Percentiles rank a stretch among this genome's conserved stretches.
Evolutionary conservation across 2,329 filamentous ascomycete genomes (phyloP).

Genomic region (Xylaria sp.): DNA sequence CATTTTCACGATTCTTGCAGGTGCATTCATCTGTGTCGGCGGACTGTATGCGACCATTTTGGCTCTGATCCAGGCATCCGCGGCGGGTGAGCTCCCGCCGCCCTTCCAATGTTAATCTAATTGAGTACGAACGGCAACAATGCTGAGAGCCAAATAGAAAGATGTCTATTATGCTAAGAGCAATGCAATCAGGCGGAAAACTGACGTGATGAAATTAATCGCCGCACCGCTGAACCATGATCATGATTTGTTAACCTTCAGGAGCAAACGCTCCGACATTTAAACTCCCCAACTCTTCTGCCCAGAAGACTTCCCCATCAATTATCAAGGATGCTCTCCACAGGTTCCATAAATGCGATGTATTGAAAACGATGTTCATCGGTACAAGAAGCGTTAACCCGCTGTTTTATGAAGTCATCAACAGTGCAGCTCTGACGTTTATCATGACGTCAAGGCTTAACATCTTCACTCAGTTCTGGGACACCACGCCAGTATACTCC

Average conservation of each 20-base stretch:
- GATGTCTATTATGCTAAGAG: background rate
- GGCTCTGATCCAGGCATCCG: slow-evolving; percentile 42
- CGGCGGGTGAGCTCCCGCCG: slow-evolving; percentile 42
- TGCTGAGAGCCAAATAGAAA: background rate
- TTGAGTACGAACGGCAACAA: background rate
- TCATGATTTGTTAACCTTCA: background rate
- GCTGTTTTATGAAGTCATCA: slow-evolving; percentile 43
- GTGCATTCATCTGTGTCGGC: slow-evolving; percentile 61
- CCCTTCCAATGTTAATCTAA: slow-evolving; percentile 46
- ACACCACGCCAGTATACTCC: background rate
- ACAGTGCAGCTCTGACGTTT: slow-evolving; percentile 35
- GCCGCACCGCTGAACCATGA: background rate
- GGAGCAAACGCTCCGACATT: slow-evolving; percentile 16
- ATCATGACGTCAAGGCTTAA: slow-evolving; percentile 43
- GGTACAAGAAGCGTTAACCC: slow-evolving; percentile 6
- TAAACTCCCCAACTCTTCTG: background rate
- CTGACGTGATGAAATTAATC: background rate
- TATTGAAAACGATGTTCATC: background rate
- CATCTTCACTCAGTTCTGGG: slow-evolving; percentile 1
- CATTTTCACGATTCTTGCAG: slow-evolving; percentile 56
- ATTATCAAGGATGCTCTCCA: slow-evolving; percentile 5
- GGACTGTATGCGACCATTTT: slow-evolving; percentile 63
- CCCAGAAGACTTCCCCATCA: background rate
- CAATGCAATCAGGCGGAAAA: no score
- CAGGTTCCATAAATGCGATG: slow-evolving; percentile 6